Percentiles rank a stretch among this genome's conserved stretches.
These are phyloP conservation scores for Sarocladiaceae sp. DNA, from an alignment of 2,329 filamentous ascomycete species.

Conservation along the genomic window DNA sequence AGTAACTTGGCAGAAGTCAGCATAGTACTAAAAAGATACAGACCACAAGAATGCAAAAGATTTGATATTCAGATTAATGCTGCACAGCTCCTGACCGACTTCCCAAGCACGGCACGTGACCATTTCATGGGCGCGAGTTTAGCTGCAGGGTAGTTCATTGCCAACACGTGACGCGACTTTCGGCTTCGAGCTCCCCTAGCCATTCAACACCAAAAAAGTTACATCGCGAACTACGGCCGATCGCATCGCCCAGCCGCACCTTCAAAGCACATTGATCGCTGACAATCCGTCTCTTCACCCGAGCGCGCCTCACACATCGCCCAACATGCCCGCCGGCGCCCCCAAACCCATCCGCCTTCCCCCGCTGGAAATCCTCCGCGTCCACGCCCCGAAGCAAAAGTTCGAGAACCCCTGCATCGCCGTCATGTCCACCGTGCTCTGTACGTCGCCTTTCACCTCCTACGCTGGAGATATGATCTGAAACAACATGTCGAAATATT, in stretches of 20 bases:
- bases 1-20: no score
- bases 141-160: background rate
- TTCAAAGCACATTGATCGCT: no score
- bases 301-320: background rate
- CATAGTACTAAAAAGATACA: no score
- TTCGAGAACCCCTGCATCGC: conserved; percentile 49
- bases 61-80: no score
- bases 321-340: conserved; percentile 35
- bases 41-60: no score
- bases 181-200: background rate
- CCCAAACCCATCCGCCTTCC: conserved; percentile 54
- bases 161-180: background rate
- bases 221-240: conserved; percentile 1
- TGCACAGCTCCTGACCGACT: no score
- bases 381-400: conserved; percentile 47
- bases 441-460: conserved; percentile 33
- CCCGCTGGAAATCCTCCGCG: conserved; percentile 50
- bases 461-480: no score
- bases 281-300: background rate
- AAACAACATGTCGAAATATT: no score
- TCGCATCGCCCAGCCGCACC: conserved; percentile 15
- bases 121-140: no score
- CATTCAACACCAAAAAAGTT: conserved; percentile 6
- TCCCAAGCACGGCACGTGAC: conserved; percentile 5
- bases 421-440: conserved; percentile 54